phyloP scores from a whole-genome alignment of 1,284 basidiomycete species.

The Meira miltonrushii region DNA sequence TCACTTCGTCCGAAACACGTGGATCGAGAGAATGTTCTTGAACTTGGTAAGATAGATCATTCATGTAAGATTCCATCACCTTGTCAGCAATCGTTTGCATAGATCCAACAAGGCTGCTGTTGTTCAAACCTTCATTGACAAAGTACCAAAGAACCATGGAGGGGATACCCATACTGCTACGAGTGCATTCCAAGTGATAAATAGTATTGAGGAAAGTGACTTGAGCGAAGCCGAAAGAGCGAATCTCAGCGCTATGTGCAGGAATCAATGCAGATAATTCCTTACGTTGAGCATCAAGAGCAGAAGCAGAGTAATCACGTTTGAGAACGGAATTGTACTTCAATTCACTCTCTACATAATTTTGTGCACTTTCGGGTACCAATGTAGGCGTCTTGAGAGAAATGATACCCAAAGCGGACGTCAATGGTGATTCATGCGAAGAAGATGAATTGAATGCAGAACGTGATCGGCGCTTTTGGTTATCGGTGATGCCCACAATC shows the following conservation, averaged over 20 bases:
- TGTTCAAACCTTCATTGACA: constrained; percentile 78
- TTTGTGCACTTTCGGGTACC: constrained; percentile 74
- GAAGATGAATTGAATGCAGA: constrained; percentile 8
- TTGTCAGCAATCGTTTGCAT: constrained; percentile 84
- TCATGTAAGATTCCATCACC: constrained; percentile 56
- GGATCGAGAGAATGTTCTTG: constrained; percentile 72
- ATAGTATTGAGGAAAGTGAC: constrained; percentile 80
- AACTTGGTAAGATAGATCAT: constrained; percentile 59
- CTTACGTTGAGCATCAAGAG: constrained; percentile 44
- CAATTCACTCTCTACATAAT: constrained; percentile 80
- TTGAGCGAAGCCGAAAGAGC: constrained; percentile 73
- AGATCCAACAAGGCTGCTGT: constrained; percentile 62
- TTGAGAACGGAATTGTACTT: constrained; percentile 85
- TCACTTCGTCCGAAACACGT: constrained; percentile 70
- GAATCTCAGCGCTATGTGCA: constrained; percentile 67
- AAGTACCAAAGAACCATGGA: constrained; percentile 84
- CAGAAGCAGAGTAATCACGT: constrained; percentile 54
- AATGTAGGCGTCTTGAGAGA: constrained; percentile 81
- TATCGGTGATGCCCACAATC: constrained; percentile 65
- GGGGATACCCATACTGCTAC: constrained; percentile 71
- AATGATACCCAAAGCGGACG: constrained; percentile 63
- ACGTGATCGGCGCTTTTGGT: constrained; percentile 17
- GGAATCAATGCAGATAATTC: constrained; percentile 59
- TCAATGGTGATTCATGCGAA: not conserved
- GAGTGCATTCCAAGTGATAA: constrained; percentile 82